Evolutionary conservation across 345 rosid species (phyloP), one percentile per base, ranked within the genome.

Genomic region (Syzygium oleosum): DNA sequence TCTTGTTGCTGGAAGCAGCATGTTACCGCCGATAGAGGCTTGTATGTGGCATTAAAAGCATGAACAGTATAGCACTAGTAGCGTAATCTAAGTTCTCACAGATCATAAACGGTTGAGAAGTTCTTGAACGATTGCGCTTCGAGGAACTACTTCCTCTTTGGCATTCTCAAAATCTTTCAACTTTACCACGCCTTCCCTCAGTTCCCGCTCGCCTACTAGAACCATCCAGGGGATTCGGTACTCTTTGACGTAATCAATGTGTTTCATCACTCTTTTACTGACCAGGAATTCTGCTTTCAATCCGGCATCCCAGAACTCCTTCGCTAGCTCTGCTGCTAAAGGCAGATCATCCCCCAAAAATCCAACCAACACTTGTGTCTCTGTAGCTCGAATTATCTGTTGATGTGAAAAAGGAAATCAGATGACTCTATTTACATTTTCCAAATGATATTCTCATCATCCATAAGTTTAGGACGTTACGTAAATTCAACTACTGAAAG

Each of bases 221-320:
- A 95, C 94, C 97, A 94, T 92, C 95, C 94, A 95, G 1, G 95
- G 97, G 85, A 95, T 91, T 80, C 58, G 91, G 2, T 93, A 93
- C 23, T 92, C 92, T 84, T 85, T 92, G 25, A 96, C 97, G 12
- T 93, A 91, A 23, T 91, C 94, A 1, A 95, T 91, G 90, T 93
- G 97, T 91, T 96, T 96, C 88, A 58, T 89, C n/a, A 92, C 90
- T 87, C 96, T 95, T 86, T 94, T 95, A 85, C 90, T 92, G 43
- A 96, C 94, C 46, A 91, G 84, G 87, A 89, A 96, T 91, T 96
- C 98, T 86, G 99, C 96, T 85, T 94, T 96, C 88, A 96, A 61
- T 65, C 91, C 90, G 12, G 94, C 95, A 29, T 90, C 86, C 99
- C 99, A 95, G 41, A 97, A 89, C 92, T 92, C 92, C 7, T 92